These are phyloP conservation scores for Plasmodium inui DNA, from an alignment of 169 alveolate species.

Conservation along the genomic window DNA sequence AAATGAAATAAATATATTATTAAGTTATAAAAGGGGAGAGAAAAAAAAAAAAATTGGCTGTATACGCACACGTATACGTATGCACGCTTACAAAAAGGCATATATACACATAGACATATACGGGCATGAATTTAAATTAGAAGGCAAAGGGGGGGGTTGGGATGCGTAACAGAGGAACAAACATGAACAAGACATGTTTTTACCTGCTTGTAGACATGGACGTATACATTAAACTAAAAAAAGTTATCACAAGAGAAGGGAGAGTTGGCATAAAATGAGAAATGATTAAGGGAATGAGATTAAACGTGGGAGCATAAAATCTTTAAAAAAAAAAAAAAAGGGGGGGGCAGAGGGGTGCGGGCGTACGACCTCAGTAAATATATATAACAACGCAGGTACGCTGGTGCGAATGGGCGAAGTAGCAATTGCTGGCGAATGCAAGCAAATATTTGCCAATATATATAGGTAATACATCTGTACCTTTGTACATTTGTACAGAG, in stretches of 20 bases:
- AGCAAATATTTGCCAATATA: neutral
- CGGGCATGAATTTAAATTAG: neutral
- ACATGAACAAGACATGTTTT: neutral
- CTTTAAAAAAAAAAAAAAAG: constrained; percentile 15
- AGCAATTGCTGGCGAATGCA: neutral
- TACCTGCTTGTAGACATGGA: constrained; percentile 8
- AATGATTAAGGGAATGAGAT: neutral
- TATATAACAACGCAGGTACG: neutral
- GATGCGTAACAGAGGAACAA: neutral
- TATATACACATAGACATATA: constrained; percentile 8
- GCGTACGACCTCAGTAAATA: constrained; percentile 2
- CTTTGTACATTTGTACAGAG: constrained; percentile 4
- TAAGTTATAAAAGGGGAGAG: neutral
- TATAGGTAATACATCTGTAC: neutral
- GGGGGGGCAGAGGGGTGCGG: neutral
- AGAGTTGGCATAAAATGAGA: constrained; percentile 6
- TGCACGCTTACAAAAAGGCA: constrained; percentile 5
- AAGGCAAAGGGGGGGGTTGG: neutral
- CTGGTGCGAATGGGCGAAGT: neutral
- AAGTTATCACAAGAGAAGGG: constrained; percentile 8
- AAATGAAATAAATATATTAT: neutral
- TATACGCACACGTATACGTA: constrained; percentile 30
- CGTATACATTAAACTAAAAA: constrained; percentile 38
- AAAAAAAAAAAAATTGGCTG: neutral
- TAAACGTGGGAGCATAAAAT: neutral